These are phyloP conservation scores for Fusarium sp. DNA, from an alignment of 2,329 filamentous ascomycete species.

Conservation along the genomic window DNA sequence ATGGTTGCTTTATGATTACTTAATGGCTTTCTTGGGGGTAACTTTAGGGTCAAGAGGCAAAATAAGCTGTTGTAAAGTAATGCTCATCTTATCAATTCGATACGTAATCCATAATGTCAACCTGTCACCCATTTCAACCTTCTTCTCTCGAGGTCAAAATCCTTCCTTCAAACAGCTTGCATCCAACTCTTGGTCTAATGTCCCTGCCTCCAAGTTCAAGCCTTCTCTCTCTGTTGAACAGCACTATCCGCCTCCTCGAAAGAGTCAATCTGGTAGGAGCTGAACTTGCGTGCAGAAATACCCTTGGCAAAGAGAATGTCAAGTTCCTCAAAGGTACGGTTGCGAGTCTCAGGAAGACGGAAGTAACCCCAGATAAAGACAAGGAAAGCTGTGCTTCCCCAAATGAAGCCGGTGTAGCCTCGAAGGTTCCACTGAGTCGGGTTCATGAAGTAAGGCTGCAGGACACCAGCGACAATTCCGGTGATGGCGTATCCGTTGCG, in stretches of 20 bases:
- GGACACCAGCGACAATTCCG: slow-evolving; percentile 41
- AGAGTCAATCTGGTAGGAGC: slow-evolving; percentile 22
- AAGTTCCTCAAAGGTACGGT: slow-evolving; percentile 64
- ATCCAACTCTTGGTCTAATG: not conserved
- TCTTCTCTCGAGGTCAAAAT: no score
- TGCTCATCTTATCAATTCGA: not conserved
- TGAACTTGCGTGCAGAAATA: slow-evolving; percentile 37
- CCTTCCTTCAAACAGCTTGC: no score
- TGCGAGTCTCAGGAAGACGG: slow-evolving; percentile 64
- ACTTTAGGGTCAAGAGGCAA: no score
- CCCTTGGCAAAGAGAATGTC: slow-evolving; percentile 62
- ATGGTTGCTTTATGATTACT: no score
- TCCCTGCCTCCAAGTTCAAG: not conserved
- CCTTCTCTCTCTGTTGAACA: not conserved
- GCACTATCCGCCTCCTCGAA: slow-evolving; percentile 14
- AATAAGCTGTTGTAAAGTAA: no score
- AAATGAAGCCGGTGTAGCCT: slow-evolving; percentile 56
- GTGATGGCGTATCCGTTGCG: slow-evolving; percentile 45
- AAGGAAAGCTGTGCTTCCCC: slow-evolving; percentile 43
- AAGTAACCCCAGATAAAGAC: slow-evolving; percentile 57
- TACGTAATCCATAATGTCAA: not conserved
- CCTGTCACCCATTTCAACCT: no score
- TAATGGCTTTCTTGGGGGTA: no score
- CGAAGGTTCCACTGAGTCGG: slow-evolving; percentile 54
- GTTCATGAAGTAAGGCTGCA: slow-evolving; percentile 55